A percentile compares a stretch with the other conserved stretches of the same genome.
These are phyloP conservation scores for Populus euphratica DNA, from an alignment of 345 rosid species.

Conservation along the genomic window DNA sequence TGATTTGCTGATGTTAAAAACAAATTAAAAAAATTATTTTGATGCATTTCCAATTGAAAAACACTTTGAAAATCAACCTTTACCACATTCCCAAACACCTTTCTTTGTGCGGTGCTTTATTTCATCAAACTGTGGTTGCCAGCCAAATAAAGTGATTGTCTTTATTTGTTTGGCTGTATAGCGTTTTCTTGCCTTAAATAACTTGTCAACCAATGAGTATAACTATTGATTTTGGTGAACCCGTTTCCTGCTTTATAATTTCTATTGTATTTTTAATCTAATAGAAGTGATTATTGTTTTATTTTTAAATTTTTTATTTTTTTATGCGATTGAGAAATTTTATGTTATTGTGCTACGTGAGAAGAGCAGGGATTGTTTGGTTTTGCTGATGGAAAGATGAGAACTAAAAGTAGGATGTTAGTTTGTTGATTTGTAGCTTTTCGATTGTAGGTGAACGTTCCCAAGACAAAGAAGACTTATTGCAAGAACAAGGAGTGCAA, in stretches of 20 bases:
- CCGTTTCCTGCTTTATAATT: not conserved
- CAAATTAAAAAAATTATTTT: no score
- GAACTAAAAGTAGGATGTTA: not conserved
- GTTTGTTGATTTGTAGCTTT: not conserved
- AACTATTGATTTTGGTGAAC: not conserved
- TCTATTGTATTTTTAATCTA: not conserved
- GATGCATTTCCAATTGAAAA: no score
- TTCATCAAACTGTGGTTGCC: not conserved
- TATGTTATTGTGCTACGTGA: no score
- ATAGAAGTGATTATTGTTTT: not conserved
- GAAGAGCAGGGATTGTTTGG: not conserved
- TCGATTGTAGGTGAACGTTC: slow-evolving; percentile 14
- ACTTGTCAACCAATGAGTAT: not conserved
- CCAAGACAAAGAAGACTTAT: slow-evolving; percentile 17
- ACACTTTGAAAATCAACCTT: no score
- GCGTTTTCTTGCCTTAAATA: not conserved
- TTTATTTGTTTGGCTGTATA: not conserved
- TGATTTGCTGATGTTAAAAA: no score
- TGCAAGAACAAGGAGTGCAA: slow-evolving; percentile 67
- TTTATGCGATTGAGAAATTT: no score
- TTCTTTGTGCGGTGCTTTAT: not conserved
- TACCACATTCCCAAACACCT: no score
- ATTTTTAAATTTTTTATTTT: no score
- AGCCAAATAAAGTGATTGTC: not conserved
- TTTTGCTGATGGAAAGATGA: not conserved